Evolutionary conservation across 129 eudicot species (phyloP).

Genomic region (Artemisia argyi): DNA sequence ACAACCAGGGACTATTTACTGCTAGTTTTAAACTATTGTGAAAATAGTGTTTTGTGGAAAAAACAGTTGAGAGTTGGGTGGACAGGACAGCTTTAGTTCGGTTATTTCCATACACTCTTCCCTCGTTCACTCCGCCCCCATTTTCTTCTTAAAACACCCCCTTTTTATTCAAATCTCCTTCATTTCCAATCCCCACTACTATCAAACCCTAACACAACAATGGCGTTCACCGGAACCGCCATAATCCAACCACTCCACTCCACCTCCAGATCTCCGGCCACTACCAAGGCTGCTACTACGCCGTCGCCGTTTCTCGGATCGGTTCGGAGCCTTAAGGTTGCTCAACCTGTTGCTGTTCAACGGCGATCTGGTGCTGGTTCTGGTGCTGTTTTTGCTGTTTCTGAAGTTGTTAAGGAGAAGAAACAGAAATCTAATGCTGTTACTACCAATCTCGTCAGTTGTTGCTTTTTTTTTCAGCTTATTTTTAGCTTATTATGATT

Average conservation of each 20-base stretch:
- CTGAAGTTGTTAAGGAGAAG: conserved; percentile 24
- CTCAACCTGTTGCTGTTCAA: background rate
- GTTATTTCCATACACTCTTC: too few relatives aligned
- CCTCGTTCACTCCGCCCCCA: too few relatives aligned
- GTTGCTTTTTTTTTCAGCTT: background rate
- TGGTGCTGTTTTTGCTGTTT: conserved; percentile 15
- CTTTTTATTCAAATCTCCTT: too few relatives aligned
- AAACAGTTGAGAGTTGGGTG: too few relatives aligned
- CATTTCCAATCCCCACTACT: too few relatives aligned
- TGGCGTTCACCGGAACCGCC: conserved; percentile 12
- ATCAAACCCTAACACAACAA: too few relatives aligned
- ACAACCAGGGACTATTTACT: too few relatives aligned
- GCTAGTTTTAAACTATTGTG: too few relatives aligned
- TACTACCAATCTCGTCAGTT: conserved; percentile 17
- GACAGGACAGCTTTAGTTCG: too few relatives aligned
- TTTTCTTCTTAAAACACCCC: too few relatives aligned
- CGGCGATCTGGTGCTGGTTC: conserved; percentile 23
- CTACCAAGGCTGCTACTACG: too few relatives aligned
- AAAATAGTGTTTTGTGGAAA: too few relatives aligned
- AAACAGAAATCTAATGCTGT: conserved; percentile 6
- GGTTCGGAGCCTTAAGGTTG: background rate
- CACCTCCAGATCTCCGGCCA: background rate
- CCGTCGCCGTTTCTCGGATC: conserved; percentile 18
- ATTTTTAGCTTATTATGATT: background rate
- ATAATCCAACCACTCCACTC: conserved; percentile 5